Evolutionary conservation across 2,329 filamentous ascomycete species (phyloP).

Genomic region (Aspergillus intermedius): DNA sequence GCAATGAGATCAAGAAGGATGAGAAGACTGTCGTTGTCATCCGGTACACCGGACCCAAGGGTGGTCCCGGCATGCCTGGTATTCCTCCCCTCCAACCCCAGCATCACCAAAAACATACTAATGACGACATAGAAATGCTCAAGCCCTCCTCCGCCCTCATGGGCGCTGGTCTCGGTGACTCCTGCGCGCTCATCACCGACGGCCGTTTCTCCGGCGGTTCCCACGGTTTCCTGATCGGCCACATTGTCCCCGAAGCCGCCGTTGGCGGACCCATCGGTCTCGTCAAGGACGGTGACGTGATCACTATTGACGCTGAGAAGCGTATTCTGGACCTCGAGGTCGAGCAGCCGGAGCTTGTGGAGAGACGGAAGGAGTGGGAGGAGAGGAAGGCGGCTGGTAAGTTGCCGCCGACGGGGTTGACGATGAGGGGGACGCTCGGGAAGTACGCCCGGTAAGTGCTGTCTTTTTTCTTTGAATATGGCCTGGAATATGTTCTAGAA

Average conservation of each 20-base stretch:
- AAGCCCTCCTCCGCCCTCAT: conserved; percentile 67
- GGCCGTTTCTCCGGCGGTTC: conserved; percentile 60
- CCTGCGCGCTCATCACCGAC: conserved; percentile 67
- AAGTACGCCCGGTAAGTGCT: conserved; percentile 55
- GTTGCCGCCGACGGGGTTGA: conserved; percentile 47
- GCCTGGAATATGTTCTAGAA: no score
- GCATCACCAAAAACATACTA: conserved; percentile 52
- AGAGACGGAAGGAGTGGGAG: conserved; percentile 55
- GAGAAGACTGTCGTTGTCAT: conserved; percentile 73
- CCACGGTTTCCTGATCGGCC: conserved; percentile 81
- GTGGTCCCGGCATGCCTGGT: conserved; percentile 62
- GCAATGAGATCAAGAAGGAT: conserved; percentile 63
- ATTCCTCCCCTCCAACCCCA: conserved; percentile 2
- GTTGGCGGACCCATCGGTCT: conserved; percentile 79
- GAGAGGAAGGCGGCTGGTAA: conserved; percentile 33
- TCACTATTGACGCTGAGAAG: conserved; percentile 76
- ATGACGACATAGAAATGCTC: conserved; percentile 55
- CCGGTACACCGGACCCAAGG: conserved; percentile 67
- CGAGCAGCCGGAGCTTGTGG: conserved; percentile 56
- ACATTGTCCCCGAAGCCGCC: conserved; percentile 81
- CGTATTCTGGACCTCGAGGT: conserved; percentile 61
- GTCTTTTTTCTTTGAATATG: conserved; percentile 1
- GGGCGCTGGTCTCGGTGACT: conserved; percentile 63
- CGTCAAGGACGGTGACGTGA: conserved; percentile 71
- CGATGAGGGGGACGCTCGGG: conserved; percentile 59